These are phyloP conservation scores for Fomitopsis pinicola DNA, from an alignment of 1,284 basidiomycete species.

Conservation along the genomic window DNA sequence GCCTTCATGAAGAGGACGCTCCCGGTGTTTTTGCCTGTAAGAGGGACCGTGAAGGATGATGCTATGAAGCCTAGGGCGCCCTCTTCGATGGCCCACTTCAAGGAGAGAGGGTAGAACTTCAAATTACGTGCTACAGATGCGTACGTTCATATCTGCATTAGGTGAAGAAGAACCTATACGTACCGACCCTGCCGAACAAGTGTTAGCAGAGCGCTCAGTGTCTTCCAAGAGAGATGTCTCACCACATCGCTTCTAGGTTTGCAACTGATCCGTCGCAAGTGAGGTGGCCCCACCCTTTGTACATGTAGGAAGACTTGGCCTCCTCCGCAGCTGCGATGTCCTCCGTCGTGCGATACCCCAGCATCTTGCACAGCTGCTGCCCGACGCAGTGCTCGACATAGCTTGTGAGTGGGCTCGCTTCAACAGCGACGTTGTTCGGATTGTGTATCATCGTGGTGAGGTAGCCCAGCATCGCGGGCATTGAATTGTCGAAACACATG, in stretches of 20 bases:
- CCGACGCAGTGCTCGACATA: conserved; percentile 38
- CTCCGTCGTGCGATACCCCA: conserved; percentile 28
- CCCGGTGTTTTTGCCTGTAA: neutral
- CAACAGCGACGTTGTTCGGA: conserved; percentile 41
- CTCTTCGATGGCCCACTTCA: conserved; percentile 27
- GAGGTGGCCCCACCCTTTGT: conserved; percentile 40
- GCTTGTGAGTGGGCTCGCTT: conserved; percentile 38
- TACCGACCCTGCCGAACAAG: conserved; percentile 11
- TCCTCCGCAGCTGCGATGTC: conserved; percentile 1
- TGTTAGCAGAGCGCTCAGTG: neutral
- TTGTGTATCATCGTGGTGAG: conserved; percentile 36
- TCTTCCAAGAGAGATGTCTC: conserved; percentile 6
- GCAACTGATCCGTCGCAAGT: conserved; percentile 41
- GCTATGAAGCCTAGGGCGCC: conserved; percentile 27
- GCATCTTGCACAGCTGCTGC: conserved; percentile 36
- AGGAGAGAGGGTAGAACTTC: conserved; percentile 37
- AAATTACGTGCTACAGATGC: conserved; percentile 29
- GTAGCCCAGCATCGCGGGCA: conserved; percentile 37
- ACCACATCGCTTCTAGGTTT: conserved; percentile 46
- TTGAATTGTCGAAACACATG: conserved; percentile 34
- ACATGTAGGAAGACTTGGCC: conserved; percentile 6
- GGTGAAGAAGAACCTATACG: conserved; percentile 1
- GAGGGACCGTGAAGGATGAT: conserved; percentile 23
- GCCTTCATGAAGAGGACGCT: conserved; percentile 23
- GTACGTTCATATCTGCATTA: neutral